phyloP scores from a whole-genome alignment of 805 yeast genomes.

The Cyberlindnera nakhonratchasimensis region DNA sequence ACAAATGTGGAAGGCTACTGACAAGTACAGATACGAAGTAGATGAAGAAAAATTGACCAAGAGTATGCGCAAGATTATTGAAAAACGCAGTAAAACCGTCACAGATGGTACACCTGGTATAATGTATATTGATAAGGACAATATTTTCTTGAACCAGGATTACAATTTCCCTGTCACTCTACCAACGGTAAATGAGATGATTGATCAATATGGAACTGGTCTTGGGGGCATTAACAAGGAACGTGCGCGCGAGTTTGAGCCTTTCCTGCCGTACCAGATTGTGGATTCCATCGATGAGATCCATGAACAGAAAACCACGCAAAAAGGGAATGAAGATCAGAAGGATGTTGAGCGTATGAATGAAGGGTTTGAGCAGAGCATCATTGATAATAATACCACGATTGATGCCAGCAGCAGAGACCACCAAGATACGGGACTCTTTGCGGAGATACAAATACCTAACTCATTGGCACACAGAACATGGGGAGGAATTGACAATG shows the following conservation, averaged over 20 bases:
- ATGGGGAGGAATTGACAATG: conserved; percentile 55
- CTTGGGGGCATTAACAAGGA: conserved; percentile 54
- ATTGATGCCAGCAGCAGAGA: too few relatives aligned
- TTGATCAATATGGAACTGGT: conserved; percentile 75
- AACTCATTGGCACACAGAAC: conserved; percentile 47
- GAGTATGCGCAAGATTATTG: conserved; percentile 19
- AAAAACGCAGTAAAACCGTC: conserved; percentile 13
- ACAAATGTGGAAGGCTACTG: conserved; percentile 68
- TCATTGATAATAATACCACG: conserved; percentile 15
- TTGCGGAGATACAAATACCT: conserved; percentile 47
- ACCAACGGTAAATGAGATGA: conserved; percentile 72
- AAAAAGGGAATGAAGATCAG: conserved; percentile 22
- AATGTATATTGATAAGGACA: conserved; percentile 22
- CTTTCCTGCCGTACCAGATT: conserved; percentile 65
- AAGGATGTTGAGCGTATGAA: conserved; percentile 16
- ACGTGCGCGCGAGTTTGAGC: conserved; percentile 59
- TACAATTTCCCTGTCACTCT: conserved; percentile 29
- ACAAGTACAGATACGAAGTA: conserved; percentile 80
- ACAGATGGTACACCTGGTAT: conserved; percentile 12
- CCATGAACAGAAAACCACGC: conserved; percentile 40
- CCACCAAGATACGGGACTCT: conserved; percentile 44
- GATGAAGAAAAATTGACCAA: conserved; percentile 65
- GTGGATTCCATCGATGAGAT: conserved; percentile 71
- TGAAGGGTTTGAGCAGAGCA: conserved; percentile 16
- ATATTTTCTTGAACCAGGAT: conserved; percentile 40